Percentiles rank a stretch among this genome's conserved stretches.
phyloP scores from a whole-genome alignment of 1,284 basidiomycete genomes.

The Heimioporus punctisporus region DNA sequence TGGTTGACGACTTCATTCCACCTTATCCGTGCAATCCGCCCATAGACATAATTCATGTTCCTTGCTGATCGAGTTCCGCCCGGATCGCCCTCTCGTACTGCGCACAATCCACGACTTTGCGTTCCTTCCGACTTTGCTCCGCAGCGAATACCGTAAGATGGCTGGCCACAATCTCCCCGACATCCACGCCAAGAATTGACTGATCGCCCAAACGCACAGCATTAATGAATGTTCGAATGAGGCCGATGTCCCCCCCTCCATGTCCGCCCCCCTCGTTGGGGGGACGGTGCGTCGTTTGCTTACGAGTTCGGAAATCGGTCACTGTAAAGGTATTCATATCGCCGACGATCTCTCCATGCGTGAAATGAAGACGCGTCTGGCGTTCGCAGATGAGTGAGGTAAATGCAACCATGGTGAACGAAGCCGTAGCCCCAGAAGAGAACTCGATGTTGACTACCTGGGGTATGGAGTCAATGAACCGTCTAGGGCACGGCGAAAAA shows the following conservation, averaged over 20 bases:
- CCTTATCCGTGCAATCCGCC: background rate
- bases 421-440: constrained; percentile 73
- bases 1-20: background rate
- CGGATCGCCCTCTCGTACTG: constrained; percentile 59
- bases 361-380: constrained; percentile 79
- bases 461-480: background rate
- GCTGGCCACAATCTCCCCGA: constrained; percentile 71
- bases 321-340: constrained; percentile 78
- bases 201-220: constrained; percentile 70
- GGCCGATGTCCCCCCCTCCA: constrained; percentile 80
- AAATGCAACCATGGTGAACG: constrained; percentile 84
- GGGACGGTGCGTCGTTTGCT: constrained; percentile 52
- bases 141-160: constrained; percentile 88
- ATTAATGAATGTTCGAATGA: constrained; percentile 72
- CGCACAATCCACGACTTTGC: constrained; percentile 64
- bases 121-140: constrained; percentile 72
- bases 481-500: background rate
- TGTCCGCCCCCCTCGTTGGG: constrained; percentile 66
- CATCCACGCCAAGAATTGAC: constrained; percentile 62
- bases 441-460: constrained; percentile 84
- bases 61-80: constrained; percentile 22
- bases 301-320: constrained; percentile 72
- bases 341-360: constrained; percentile 82
- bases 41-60: background rate
- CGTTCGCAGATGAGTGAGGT: constrained; percentile 73